A percentile compares a stretch with the other conserved stretches of the same genome.
Evolutionary conservation across 1,284 basidiomycete species (phyloP).

Genomic region (Pseudozyma flocculosa): DNA sequence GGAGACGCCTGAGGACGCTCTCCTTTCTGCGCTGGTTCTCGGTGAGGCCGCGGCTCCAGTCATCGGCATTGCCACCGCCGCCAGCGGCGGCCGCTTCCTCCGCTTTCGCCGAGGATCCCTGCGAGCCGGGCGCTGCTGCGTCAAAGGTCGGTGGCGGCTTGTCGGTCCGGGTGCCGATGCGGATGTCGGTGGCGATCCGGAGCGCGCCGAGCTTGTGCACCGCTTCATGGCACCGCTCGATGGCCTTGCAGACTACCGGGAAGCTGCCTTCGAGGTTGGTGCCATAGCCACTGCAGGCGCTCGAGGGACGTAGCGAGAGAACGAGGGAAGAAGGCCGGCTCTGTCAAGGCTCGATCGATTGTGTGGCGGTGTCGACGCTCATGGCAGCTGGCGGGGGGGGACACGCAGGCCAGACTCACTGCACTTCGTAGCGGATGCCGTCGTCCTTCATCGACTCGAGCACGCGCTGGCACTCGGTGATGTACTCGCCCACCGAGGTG

Average conservation of each 20-base stretch:
- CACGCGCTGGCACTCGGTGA: slow-evolving; percentile 54
- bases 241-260: slow-evolving; percentile 42
- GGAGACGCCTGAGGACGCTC: slow-evolving; percentile 45
- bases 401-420: slow-evolving; percentile 11
- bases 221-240: slow-evolving; percentile 53
- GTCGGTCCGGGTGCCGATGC: slow-evolving; percentile 53
- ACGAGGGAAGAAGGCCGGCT: slow-evolving; percentile 2
- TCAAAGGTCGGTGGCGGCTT: slow-evolving; percentile 28
- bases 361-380: neutral
- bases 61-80: slow-evolving; percentile 2
- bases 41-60: slow-evolving; percentile 30
- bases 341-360: too few relatives aligned
- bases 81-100: neutral
- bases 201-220: slow-evolving; percentile 53
- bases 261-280: slow-evolving; percentile 56
- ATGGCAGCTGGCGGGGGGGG: neutral
- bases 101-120: neutral
- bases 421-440: slow-evolving; percentile 53
- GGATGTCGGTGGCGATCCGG: slow-evolving; percentile 56
- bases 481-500: slow-evolving; percentile 53
- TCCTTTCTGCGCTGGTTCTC: slow-evolving; percentile 56
- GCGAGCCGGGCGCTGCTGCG: neutral
- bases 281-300: slow-evolving; percentile 51
- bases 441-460: slow-evolving; percentile 44
- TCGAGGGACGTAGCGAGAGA: neutral